phyloP scores from a whole-genome alignment of 2,329 filamentous ascomycete genomes.

The Cryphonectria japonica region DNA sequence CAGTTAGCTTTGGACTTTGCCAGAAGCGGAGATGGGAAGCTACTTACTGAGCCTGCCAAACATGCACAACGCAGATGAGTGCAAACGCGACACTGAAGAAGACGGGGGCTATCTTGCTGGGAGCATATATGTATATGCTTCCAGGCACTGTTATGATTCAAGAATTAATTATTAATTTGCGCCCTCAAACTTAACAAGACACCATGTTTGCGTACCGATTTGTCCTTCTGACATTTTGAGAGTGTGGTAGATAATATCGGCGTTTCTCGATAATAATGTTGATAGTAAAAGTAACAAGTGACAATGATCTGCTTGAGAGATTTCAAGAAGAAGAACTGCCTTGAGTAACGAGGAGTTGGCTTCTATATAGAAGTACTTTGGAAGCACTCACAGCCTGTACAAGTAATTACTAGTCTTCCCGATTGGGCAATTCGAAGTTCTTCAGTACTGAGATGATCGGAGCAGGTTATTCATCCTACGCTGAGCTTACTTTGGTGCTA shows the following conservation, averaged over 20 bases:
- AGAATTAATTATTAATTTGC: neutral
- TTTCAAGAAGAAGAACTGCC: neutral
- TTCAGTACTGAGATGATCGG: neutral
- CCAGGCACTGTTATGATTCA: slow-evolving; percentile 29
- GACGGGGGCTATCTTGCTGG: slow-evolving; percentile 43
- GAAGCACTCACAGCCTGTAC: too few species aligned
- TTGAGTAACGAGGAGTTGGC: neutral
- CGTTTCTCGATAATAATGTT: neutral
- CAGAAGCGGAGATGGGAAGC: neutral
- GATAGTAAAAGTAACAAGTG: neutral
- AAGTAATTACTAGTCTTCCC: neutral
- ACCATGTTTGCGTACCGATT: neutral
- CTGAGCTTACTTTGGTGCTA: neutral
- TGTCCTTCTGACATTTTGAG: slow-evolving; percentile 12
- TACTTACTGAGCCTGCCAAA: slow-evolving; percentile 34
- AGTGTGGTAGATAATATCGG: neutral
- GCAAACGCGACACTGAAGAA: slow-evolving; percentile 42
- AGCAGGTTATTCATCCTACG: neutral
- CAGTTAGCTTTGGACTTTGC: neutral
- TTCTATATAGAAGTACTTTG: neutral
- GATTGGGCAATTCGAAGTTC: neutral
- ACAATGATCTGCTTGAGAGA: neutral
- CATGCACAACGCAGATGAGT: slow-evolving; percentile 36
- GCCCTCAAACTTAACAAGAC: neutral
- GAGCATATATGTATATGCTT: slow-evolving; percentile 39